A percentile compares a stretch with the other conserved stretches of the same genome.
Evolutionary conservation across 768 basidiomycete species (phyloP).

Genomic region (Leccinum variicolor): DNA sequence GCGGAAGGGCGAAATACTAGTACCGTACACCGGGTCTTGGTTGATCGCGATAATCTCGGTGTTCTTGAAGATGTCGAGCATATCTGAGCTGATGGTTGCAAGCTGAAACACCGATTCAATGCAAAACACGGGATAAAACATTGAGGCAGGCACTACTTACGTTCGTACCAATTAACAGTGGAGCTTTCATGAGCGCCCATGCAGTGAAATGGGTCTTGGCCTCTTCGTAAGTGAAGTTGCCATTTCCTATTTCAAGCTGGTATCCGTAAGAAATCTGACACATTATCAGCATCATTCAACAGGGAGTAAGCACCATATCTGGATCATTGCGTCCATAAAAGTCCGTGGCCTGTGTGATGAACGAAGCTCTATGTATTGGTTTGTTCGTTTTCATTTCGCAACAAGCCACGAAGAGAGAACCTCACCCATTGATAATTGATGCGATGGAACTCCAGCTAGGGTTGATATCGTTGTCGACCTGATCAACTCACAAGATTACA

Average conservation of each 20-base stretch:
- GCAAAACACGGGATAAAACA: not conserved
- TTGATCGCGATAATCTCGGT: slow-evolving; percentile 63
- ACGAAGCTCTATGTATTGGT: slow-evolving; percentile 48
- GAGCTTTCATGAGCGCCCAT: slow-evolving; percentile 68
- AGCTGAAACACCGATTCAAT: slow-evolving; percentile 34
- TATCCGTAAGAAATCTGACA: slow-evolving; percentile 1
- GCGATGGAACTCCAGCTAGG: slow-evolving; percentile 51
- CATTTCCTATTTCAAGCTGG: slow-evolving; percentile 63
- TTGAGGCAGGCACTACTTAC: slow-evolving; percentile 29
- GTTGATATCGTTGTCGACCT: slow-evolving; percentile 24
- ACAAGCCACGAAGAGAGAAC: not conserved
- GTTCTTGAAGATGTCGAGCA: slow-evolving; percentile 55
- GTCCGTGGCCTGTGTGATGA: slow-evolving; percentile 57
- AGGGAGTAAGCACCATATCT: slow-evolving; percentile 47
- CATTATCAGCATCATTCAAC: not conserved
- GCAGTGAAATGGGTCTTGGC: slow-evolving; percentile 67
- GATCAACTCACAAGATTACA: not conserved
- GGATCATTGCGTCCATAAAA: slow-evolving; percentile 66
- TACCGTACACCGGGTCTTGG: slow-evolving; percentile 60
- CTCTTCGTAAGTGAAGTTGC: slow-evolving; percentile 57
- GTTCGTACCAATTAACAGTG: slow-evolving; percentile 59
- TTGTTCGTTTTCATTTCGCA: not conserved
- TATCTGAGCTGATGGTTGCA: slow-evolving; percentile 46
- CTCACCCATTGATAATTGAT: slow-evolving; percentile 52
- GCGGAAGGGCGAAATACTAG: slow-evolving; percentile 63